Conservation (phyloP, 148 eudicot species). For the Persicaria tinctoria region DNA sequence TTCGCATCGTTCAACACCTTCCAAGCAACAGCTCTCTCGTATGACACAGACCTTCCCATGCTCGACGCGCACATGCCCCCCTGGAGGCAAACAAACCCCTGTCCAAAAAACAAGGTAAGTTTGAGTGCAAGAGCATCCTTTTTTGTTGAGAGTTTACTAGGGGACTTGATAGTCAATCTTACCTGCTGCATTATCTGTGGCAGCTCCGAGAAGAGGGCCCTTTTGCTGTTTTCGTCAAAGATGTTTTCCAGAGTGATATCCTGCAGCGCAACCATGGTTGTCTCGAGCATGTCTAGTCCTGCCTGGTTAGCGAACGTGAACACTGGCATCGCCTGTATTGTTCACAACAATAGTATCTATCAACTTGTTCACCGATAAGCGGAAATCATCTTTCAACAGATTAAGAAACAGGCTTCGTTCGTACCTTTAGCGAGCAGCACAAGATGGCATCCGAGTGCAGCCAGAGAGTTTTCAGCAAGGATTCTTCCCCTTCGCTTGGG, state of each 20-base stretch:
- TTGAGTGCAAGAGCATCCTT: too few relatives aligned
- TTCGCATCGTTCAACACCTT: conserved; percentile 15
- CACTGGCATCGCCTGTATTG: conserved; percentile 60
- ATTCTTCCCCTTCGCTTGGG: conserved; percentile 36
- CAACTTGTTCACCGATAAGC: not conserved
- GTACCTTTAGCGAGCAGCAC: conserved; percentile 68
- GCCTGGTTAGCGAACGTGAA: conserved; percentile 81
- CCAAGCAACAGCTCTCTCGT: conserved; percentile 19
- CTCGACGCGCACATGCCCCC: conserved; percentile 15
- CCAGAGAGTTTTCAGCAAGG: conserved; percentile 46
- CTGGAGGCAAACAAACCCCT: conserved; percentile 17
- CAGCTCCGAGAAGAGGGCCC: conserved; percentile 52
- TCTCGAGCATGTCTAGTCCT: conserved; percentile 81
- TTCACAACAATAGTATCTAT: not conserved
- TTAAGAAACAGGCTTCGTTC: not conserved
- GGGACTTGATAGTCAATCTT: not conserved
- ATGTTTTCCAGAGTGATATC: conserved; percentile 65
- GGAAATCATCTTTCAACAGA: not conserved
- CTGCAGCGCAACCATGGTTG: conserved; percentile 74
- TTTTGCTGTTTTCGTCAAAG: conserved; percentile 60
- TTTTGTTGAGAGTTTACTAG: too few relatives aligned
- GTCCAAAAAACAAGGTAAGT: not conserved
- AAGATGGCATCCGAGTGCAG: conserved; percentile 51
- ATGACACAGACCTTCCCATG: conserved; percentile 17
- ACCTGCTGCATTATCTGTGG: conserved; percentile 92